These are phyloP conservation scores for Eruca vesicaria DNA, from an alignment of 441 rosid species.

Conservation along the genomic window DNA sequence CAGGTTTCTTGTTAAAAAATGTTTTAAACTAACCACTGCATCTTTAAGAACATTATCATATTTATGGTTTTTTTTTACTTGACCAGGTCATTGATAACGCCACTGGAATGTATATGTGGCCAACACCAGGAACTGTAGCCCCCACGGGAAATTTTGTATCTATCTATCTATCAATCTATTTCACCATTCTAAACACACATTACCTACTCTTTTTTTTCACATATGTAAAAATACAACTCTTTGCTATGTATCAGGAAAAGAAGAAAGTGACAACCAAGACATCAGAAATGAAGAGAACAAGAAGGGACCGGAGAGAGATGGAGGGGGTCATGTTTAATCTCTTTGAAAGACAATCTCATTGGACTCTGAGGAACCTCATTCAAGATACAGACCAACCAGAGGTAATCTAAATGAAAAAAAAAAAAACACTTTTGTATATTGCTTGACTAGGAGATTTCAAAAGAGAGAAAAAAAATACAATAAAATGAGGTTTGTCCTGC, in stretches of 20 bases:
- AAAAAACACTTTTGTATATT: conserved; percentile 1
- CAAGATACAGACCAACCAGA: conserved; percentile 77
- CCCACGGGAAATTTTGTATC: conserved; percentile 37
- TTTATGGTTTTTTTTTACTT: neutral
- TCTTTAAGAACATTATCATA: neutral
- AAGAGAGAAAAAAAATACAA: no score
- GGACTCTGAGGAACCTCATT: conserved; percentile 60
- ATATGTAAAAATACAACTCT: neutral
- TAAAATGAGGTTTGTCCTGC: neutral
- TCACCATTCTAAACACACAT: neutral
- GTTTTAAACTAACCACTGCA: neutral
- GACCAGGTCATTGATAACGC: conserved; percentile 66
- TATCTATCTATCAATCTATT: no score
- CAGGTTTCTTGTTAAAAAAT: conserved; percentile 37
- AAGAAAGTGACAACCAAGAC: conserved; percentile 48
- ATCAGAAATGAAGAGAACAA: conserved; percentile 59
- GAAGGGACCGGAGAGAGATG: conserved; percentile 73
- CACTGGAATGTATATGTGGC: conserved; percentile 60
- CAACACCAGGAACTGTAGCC: conserved; percentile 53
- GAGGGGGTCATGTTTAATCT: conserved; percentile 70
- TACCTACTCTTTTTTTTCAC: neutral
- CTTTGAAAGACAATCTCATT: conserved; percentile 65
- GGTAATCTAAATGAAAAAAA: conserved; percentile 32
- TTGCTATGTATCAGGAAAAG: conserved; percentile 55
- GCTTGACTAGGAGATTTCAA: neutral